Conservation (phyloP, 805 yeast species). For the Candida mattraensis region DNA sequence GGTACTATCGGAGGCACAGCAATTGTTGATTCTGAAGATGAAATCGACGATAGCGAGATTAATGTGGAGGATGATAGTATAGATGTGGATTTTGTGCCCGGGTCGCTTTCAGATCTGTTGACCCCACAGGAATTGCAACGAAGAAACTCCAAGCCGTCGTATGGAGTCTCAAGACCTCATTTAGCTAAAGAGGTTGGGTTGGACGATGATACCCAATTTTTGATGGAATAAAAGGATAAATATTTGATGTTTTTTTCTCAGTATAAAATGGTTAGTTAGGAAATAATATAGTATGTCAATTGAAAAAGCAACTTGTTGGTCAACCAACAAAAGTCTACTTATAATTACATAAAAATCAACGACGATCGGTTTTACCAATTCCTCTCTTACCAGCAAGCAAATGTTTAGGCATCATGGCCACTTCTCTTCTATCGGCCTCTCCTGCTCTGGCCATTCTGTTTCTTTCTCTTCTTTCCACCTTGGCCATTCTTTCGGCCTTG, state of each 20-base stretch:
- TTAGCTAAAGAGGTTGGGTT: slow-evolving; percentile 10
- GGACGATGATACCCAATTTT: slow-evolving; percentile 38
- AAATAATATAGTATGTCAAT: neutral
- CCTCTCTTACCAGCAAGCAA: slow-evolving; percentile 96
- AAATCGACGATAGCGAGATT: slow-evolving; percentile 29
- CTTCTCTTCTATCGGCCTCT: slow-evolving; percentile 91
- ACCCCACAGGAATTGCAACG: slow-evolving; percentile 78
- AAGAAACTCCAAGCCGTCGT: slow-evolving; percentile 52
- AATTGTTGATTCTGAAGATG: slow-evolving; percentile 35
- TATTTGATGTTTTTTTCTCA: neutral
- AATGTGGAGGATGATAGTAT: slow-evolving; percentile 34
- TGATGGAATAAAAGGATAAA: slow-evolving; percentile 30
- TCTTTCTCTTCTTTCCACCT: slow-evolving; percentile 90
- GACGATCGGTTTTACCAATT: slow-evolving; percentile 87
- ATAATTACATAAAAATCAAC: slow-evolving; percentile 41
- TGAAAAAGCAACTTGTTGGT: neutral
- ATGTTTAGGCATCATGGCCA: slow-evolving; percentile 88
- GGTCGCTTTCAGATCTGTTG: slow-evolving; percentile 72
- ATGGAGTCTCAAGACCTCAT: slow-evolving; percentile 9
- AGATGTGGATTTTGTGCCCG: slow-evolving; percentile 82
- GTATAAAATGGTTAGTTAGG: neutral
- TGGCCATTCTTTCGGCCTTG: slow-evolving; percentile 84
- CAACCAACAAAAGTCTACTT: slow-evolving; percentile 1
- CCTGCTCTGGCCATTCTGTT: slow-evolving; percentile 90
- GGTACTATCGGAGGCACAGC: slow-evolving; percentile 1